Conservation (phyloP, 2,329 filamentous ascomycete genomes). For the Penicillium sp. region DNA sequence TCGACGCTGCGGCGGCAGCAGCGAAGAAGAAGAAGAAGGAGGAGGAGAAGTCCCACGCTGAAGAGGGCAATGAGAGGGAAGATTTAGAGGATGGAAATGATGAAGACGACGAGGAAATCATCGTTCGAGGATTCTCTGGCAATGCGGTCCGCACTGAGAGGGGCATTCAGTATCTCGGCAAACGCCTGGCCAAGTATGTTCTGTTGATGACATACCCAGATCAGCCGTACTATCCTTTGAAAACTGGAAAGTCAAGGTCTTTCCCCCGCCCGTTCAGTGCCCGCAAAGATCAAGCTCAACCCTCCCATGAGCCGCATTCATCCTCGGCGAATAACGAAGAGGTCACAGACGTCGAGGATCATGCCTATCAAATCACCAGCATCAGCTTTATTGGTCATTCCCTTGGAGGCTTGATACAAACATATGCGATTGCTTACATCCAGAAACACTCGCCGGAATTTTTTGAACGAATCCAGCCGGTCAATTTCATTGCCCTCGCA, state of each 20-base stretch:
- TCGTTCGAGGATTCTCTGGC: conserved; percentile 85
- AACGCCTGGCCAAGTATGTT: conserved; percentile 88
- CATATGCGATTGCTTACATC: conserved; percentile 93
- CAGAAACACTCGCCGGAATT: conserved; percentile 93
- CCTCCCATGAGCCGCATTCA: conserved; percentile 40
- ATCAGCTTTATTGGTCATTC: conserved; percentile 96
- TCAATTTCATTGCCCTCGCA: conserved; percentile 89
- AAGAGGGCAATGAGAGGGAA: conserved; percentile 55
- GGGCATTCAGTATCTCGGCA: conserved; percentile 96
- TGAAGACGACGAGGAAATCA: conserved; percentile 66
- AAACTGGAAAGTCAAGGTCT: conserved; percentile 54
- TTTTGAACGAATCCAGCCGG: conserved; percentile 79
- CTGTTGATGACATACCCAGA: conserved; percentile 90
- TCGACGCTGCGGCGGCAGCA: conserved; percentile 78
- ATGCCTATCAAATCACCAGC: conserved; percentile 80
- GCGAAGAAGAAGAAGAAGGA: conserved; percentile 57
- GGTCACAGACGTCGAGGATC: conserved; percentile 47
- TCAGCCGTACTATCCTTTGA: conserved; percentile 77
- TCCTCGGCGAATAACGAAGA: conserved; percentile 41
- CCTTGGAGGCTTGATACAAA: conserved; percentile 85
- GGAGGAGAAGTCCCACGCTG: conserved; percentile 60
- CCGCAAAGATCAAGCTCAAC: conserved; percentile 30
- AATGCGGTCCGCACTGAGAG: conserved; percentile 91
- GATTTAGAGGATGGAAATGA: conserved; percentile 51
- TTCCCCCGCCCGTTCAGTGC: conserved; percentile 52